Evolutionary conservation across 257 asterid genomes (phyloP), one percentile per base, ranked within the genome.

Genomic region (Jacaranda copaia): DNA sequence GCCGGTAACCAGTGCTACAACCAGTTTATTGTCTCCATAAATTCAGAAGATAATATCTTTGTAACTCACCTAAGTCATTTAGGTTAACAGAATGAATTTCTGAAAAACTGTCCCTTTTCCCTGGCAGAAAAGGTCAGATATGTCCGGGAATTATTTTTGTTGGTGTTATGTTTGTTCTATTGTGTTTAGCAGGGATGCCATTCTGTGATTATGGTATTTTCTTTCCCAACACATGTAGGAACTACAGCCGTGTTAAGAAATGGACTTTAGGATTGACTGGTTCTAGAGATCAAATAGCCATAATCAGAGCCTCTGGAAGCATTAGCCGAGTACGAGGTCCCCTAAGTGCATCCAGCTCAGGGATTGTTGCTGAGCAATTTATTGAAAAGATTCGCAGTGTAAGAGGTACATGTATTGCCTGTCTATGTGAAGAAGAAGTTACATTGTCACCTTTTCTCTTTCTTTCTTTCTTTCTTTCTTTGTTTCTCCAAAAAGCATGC

Each of bases 221-320:
- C 51, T 63, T 61, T 56, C 53, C 71, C 35, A 6, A 43, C 49
- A 63, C 69, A 70, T 81, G 72, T 84, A 95, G 98, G 92, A 93
- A 88, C 78, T 95, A 95, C 84, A 68, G 91, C 69, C 84, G 91
- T 72, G 93, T 93, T 83, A 89, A 82, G 87, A 87, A 83, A 83
- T 85, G 99, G 98, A 95, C 97, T 77, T 85, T 93, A 53, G 98
- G 97, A 74, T 87, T 93, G 86, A 76, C 93, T 42, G 97, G 99
- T 78, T 80, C 78, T 62, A 79, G 80, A 81, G 90, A 91, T 78
- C 85, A 86, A 83, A 91, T 95, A 82, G 99, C 98, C 74, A 74
- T 95, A 59, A 90, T 95, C 79, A 91, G 99, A 85, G 97, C 99
- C 84, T 95, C 99, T 36, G 99, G 99, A 77, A 86, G 93, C 88